Evolutionary conservation across 2,329 filamentous ascomycete species (phyloP).

Genomic region (Verticillium zaregamsianum): DNA sequence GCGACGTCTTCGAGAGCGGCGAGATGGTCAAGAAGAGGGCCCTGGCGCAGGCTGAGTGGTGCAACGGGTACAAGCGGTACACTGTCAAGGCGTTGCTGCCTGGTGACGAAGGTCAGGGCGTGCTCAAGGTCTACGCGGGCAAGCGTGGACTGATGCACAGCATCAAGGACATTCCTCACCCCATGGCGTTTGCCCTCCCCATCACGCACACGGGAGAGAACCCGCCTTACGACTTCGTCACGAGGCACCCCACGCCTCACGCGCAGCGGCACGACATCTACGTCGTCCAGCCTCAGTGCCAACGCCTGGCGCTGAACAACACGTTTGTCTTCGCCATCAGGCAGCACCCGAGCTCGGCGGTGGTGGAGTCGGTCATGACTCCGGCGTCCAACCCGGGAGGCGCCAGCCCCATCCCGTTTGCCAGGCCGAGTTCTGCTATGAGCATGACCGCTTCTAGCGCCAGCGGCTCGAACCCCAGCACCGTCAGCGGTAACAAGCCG

Average conservation of each 20-base stretch:
- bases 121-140: slow-evolving; percentile 88
- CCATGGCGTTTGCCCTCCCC: slow-evolving; percentile 83
- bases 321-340: slow-evolving; percentile 96
- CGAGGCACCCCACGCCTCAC: slow-evolving; percentile 91
- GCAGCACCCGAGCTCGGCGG: slow-evolving; percentile 70
- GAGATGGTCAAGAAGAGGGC: slow-evolving; percentile 82
- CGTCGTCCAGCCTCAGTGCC: slow-evolving; percentile 92
- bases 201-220: slow-evolving; percentile 89
- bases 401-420: slow-evolving; percentile 57
- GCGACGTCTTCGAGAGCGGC: slow-evolving; percentile 89
- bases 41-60: slow-evolving; percentile 88
- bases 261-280: slow-evolving; percentile 97
- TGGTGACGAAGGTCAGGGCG: slow-evolving; percentile 83
- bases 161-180: slow-evolving; percentile 92
- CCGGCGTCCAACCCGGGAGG: slow-evolving; percentile 43
- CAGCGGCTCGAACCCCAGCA: slow-evolving; percentile 53
- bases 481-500: slow-evolving; percentile 57
- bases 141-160: slow-evolving; percentile 96
- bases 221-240: slow-evolving; percentile 88
- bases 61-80: slow-evolving; percentile 80
- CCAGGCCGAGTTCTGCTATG: slow-evolving; percentile 58
- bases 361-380: slow-evolving; percentile 31
- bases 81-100: slow-evolving; percentile 90
- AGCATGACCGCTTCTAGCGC: slow-evolving; percentile 59
- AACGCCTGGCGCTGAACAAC: slow-evolving; percentile 84